A percentile compares a stretch with the other conserved stretches of the same genome.
phyloP scores from a whole-genome alignment of 2,329 filamentous ascomycete genomes.

The Colletotrichum incanum region DNA sequence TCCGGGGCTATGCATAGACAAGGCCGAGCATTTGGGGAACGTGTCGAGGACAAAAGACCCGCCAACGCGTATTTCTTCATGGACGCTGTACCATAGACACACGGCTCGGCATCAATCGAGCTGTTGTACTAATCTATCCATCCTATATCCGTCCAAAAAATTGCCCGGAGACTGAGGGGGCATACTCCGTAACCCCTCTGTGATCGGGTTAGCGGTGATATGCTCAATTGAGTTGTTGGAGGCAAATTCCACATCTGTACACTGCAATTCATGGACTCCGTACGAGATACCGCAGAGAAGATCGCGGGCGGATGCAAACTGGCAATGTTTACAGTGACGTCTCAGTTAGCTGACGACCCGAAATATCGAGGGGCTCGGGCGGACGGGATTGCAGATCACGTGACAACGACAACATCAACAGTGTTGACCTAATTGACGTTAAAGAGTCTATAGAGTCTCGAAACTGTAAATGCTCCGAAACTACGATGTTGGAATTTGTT shows the following conservation, averaged over 20 bases:
- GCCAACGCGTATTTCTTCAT: slow-evolving; percentile 30
- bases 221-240: background rate
- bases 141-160: background rate
- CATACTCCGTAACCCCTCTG: background rate
- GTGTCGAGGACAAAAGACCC: slow-evolving; percentile 21
- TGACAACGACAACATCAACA: background rate
- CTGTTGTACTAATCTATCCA: slow-evolving; percentile 37
- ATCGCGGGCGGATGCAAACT: too few relatives aligned
- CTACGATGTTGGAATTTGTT: too few relatives aligned
- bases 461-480: background rate
- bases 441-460: too few relatives aligned
- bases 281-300: background rate
- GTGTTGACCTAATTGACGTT: too few relatives aligned
- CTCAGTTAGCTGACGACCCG: background rate
- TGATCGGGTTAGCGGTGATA: background rate
- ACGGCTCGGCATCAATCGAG: slow-evolving; percentile 41
- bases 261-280: too few relatives aligned
- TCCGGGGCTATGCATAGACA: slow-evolving; percentile 31
- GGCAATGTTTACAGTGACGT: background rate
- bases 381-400: background rate
- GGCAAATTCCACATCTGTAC: too few relatives aligned
- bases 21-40: slow-evolving; percentile 21
- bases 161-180: background rate
- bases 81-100: slow-evolving; percentile 46
- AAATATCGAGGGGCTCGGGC: background rate